phyloP scores from a whole-genome alignment of 1,284 basidiomycete genomes.

The Fomes fomentarius region DNA sequence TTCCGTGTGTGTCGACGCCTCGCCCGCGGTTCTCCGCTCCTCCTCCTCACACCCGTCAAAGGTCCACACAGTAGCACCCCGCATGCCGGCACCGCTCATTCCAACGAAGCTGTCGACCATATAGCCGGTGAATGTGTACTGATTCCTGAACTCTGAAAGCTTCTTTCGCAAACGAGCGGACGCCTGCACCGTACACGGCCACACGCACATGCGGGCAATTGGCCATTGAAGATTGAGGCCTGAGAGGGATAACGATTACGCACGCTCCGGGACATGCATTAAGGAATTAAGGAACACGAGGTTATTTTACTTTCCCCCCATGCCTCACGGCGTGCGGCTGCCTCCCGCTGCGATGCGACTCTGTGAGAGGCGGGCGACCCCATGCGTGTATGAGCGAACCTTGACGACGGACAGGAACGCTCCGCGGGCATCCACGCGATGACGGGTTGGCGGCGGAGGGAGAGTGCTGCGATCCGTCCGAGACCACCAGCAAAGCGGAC shows the following conservation, averaged over 20 bases:
- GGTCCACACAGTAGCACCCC: neutral
- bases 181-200: neutral
- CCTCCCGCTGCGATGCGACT: neutral
- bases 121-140: neutral
- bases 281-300: slow-evolving; percentile 9
- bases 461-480: neutral
- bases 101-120: neutral
- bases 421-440: neutral
- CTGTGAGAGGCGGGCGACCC: neutral
- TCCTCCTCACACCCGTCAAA: no score
- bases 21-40: no score
- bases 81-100: neutral
- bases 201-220: neutral
- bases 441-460: neutral
- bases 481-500: no score
- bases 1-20: neutral
- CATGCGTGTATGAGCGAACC: neutral
- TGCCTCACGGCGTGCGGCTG: neutral
- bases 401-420: neutral
- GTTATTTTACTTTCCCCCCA: slow-evolving; percentile 6
- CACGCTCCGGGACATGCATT: neutral
- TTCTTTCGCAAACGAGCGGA: slow-evolving; percentile 2
- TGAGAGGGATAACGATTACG: no score
- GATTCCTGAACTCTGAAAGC: slow-evolving; percentile 2
- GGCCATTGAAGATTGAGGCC: neutral